A percentile compares a stretch with the other conserved stretches of the same genome.
These are phyloP conservation scores for Penicillium tannophilum DNA, from an alignment of 495 filamentous ascomycete genomes.

Conservation along the genomic window DNA sequence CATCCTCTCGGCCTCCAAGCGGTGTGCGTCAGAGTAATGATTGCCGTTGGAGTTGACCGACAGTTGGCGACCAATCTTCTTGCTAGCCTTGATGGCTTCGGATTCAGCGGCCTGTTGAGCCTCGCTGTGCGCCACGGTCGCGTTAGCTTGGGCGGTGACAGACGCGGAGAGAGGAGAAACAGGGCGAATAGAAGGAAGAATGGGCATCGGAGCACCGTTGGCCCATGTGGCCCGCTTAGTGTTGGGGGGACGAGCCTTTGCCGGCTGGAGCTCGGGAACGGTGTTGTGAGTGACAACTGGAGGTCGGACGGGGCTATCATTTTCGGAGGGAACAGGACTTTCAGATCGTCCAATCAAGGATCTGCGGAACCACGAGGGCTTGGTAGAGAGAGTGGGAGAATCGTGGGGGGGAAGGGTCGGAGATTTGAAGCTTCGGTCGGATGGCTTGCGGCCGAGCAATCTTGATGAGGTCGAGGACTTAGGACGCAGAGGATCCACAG, in stretches of 20 bases:
- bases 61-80: conserved; percentile 95
- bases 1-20: conserved; percentile 88
- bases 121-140: conserved; percentile 35
- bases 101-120: conserved; percentile 32
- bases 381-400: conserved; percentile 69
- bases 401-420: conserved; percentile 66
- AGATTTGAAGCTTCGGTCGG: conserved; percentile 66
- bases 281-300: conserved; percentile 57
- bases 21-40: conserved; percentile 82
- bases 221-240: conserved; percentile 87
- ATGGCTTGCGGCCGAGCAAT: conserved; percentile 83
- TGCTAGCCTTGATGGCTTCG: conserved; percentile 62
- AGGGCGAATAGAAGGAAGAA: conserved; percentile 92
- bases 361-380: conserved; percentile 94
- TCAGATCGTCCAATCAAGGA: conserved; percentile 78
- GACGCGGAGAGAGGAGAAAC: conserved; percentile 91
- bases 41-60: conserved; percentile 94
- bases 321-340: conserved; percentile 52
- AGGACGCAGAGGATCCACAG: conserved; percentile 88
- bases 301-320: conserved; percentile 38
- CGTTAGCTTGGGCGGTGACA: conserved; percentile 83
- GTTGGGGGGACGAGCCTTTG: conserved; percentile 62
- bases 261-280: conserved; percentile 44
- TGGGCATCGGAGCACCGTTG: conserved; percentile 94
- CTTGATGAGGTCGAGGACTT: conserved; percentile 80